Base-by-base conservation (phyloP, 2,329 filamentous ascomycete species). In the Venturia carpophila region DNA sequence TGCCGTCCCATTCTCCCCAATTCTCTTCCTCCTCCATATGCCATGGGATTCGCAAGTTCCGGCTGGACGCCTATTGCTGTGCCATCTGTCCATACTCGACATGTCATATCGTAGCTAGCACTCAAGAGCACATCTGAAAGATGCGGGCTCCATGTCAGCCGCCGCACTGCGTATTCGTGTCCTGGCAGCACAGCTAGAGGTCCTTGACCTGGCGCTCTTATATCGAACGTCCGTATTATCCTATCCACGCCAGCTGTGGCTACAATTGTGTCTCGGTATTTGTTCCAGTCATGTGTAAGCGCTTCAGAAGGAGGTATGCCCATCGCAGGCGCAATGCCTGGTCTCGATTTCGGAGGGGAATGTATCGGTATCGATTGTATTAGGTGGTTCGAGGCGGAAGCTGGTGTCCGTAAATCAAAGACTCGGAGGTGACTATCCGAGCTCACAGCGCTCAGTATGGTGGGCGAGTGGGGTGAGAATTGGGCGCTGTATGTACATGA, bases 221-320 rank as follows among this genome's bases (percentile, higher is more conserved):
- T 87, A 75, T 99, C 94, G 72, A 97, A 97, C 0, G 90, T 94
- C 60, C 94, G 87, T 67, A 99, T 87, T 21, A 88, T 79, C 64
- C 90, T 84, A 75, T 99, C 94, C 3, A 97, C 94, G 64, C 94
- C 93, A 1, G 86, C 94, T 0, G 91, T 91, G 0, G 94, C 94
- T 64, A 99, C 80, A 34, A 97, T 81, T 0, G 87, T 88, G 69
- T 92, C 86, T 47, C 89, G 85, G 78, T 99, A 99, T 77, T 99
- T 99, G 79, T 99, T 99, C 94, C 94, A 99, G 76, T 99, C 94
- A 77, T 97, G 94, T 0, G 92, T 96, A 41, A 99, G 83, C 45
- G 91, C 86, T 79, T 99, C 94, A 11, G 86, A 83, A 0, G 92
- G 91, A n/a, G 85, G 80, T 10, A 81, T 74, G 1, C 75, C 74